Base-by-base conservation (phyloP, 202 grass and related monocot genomes). In the Saccharum hybrid region DNA sequence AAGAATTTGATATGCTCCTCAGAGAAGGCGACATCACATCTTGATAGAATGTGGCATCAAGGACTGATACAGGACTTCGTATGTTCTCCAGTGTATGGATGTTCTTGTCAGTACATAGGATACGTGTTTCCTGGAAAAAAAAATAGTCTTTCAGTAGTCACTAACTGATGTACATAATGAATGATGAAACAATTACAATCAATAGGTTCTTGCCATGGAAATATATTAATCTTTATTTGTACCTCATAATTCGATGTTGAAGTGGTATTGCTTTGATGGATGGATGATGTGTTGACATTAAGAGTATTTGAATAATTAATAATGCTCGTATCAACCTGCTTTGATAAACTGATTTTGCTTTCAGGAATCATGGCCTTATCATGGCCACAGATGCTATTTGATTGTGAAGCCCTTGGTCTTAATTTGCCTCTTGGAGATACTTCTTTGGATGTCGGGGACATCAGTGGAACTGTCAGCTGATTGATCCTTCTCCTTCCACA, bases 1-100 rank as follows among this genome's bases (percentile, higher is more conserved):
- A n/a, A n/a, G n/a, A n/a, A n/a, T n/a, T n/a, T n/a, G n/a, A n/a
- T n/a, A n/a, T n/a, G n/a, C n/a, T n/a, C n/a, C n/a, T n/a, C n/a
- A n/a, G n/a, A n/a, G n/a, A n/a, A n/a, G n/a, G n/a, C n/a, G n/a
- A n/a, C n/a, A n/a, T n/a, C n/a, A 71, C 77, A 11, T 92, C 88
- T 18, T 85, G 81, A 83, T 69, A 91, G 68, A 87, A 86, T n/a
- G 78, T 75, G 26, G 68, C 73, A 66, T 91, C 86, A 75, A 91
- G 86, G 73, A 96, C 83, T 30, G 93, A 92, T 54, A 92, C 75
- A 54, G 88, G 90, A 85, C 88, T 91, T 0, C 43, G 64, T 34
- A 86, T 66, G 60, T 86, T 80, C 45, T 86, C 83, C 34, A 56
- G 42, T 56, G 43, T 59, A 54, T 73, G 83, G 19, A 80, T 66